Conservation (phyloP, 768 basidiomycete genomes). For the Psilocybe sp. region DNA sequence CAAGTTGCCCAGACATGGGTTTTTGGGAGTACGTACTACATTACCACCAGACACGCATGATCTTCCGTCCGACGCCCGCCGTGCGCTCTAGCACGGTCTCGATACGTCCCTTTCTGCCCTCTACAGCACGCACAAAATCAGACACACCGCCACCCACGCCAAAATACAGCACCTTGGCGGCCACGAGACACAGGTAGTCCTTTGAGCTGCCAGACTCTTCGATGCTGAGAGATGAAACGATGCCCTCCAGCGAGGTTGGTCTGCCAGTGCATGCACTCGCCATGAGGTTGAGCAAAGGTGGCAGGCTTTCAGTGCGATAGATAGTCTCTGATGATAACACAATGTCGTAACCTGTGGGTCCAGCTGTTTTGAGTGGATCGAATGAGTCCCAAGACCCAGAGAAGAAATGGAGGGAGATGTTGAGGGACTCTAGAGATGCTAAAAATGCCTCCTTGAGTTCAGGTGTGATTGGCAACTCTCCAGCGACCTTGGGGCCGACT, state of each 20-base stretch:
- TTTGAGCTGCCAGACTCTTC: not conserved
- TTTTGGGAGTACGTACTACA: not conserved
- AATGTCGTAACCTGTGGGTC: slow-evolving; percentile 53
- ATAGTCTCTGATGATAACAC: slow-evolving; percentile 93
- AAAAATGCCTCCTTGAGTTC: slow-evolving; percentile 65
- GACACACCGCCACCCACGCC: slow-evolving; percentile 89
- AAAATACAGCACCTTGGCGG: slow-evolving; percentile 91
- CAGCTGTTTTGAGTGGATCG: slow-evolving; percentile 27
- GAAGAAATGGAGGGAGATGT: slow-evolving; percentile 70
- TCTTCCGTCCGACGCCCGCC: slow-evolving; percentile 65
- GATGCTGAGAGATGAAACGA: slow-evolving; percentile 5
- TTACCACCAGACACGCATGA: slow-evolving; percentile 18
- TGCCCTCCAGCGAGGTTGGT: slow-evolving; percentile 1
- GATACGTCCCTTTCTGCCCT: slow-evolving; percentile 30
- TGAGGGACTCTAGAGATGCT: slow-evolving; percentile 47
- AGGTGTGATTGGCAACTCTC: slow-evolving; percentile 66
- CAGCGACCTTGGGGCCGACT: slow-evolving; percentile 34
- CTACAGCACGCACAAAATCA: slow-evolving; percentile 64
- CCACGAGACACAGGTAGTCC: slow-evolving; percentile 63
- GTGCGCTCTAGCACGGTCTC: slow-evolving; percentile 63
- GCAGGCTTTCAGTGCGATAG: slow-evolving; percentile 67
- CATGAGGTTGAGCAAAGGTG: slow-evolving; percentile 55
- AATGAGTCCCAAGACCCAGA: slow-evolving; percentile 78
- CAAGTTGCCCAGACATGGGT: too few relatives aligned
- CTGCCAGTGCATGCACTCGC: slow-evolving; percentile 29